These are phyloP conservation scores for Podosphaera aphanis DNA, from an alignment of 2,329 filamentous ascomycete genomes.

Conservation along the genomic window DNA sequence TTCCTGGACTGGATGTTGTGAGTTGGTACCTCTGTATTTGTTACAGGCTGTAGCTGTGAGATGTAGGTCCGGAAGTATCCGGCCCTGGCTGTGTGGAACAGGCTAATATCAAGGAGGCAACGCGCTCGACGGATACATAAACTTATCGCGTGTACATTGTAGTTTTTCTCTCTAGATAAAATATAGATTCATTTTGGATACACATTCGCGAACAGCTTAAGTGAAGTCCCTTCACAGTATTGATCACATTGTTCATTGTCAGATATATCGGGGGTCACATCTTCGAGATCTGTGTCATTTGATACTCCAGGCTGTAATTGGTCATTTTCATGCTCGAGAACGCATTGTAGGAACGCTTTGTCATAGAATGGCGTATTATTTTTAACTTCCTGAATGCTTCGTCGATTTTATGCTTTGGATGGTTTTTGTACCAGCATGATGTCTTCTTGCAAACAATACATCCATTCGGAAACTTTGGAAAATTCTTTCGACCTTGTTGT, in stretches of 20 bases:
- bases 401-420: conserved; percentile 1
- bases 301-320: neutral
- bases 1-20: neutral
- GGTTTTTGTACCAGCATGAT: conserved; percentile 1
- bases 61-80: too few species aligned
- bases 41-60: too few species aligned
- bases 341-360: neutral
- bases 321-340: neutral
- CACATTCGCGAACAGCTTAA: too few species aligned
- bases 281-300: neutral
- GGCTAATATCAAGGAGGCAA: too few species aligned
- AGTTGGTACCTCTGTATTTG: neutral
- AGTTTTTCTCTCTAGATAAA: too few species aligned
- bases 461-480: neutral
- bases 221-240: too few species aligned
- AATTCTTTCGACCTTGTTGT: neutral
- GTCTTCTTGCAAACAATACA: neutral
- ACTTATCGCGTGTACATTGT: too few species aligned
- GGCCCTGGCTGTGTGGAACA: too few species aligned
- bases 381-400: neutral
- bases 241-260: neutral
- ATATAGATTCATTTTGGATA: too few species aligned
- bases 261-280: neutral
- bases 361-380: neutral
- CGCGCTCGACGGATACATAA: too few species aligned